Base-by-base conservation (phyloP, 208 protist species). In the Phytomonas francai region DNA sequence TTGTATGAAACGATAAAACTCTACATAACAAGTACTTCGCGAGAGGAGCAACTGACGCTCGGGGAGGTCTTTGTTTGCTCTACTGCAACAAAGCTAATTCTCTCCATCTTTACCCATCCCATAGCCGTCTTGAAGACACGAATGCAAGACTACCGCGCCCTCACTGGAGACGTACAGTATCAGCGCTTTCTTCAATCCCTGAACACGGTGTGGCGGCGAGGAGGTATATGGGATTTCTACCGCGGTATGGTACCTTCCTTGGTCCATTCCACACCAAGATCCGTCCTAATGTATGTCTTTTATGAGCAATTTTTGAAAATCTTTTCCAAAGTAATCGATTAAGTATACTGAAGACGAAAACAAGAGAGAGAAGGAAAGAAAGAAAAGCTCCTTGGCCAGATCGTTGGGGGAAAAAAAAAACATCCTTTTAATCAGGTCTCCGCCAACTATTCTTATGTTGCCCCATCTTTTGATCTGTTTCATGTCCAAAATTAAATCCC, bases 61-160 rank as follows among this genome's bases (percentile, higher is more conserved):
- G n/a, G 60, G 11, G 79, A 94, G 36, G 84, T 92, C 60, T 82
- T 72, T 60, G 6, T 77, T 5, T 94, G 83, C 68, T 89, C 88
- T 14, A 83, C 79, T 12, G 6, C 85, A 32, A 80, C 87, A 19
- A 94, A 94, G 64, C 66, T 79, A 14, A 12, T 83, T 27, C 59
- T 94, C 5, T 68, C 80, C 14, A 19, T 92, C 11, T 25, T 88
- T 33, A 66, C 71, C 30, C 87, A 96, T 6, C 91, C 91, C 25
- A 65, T 96, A 19, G 12, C 81, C 6, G 73, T 96, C 6, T 14
- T 94, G 28, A 96, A 94, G 79, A 92, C 85, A 3, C 78, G 85
- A 2, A 68, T 96, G 58, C 91, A 96, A 69, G 91, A 96, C 68
- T 84, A 94, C 32, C 84, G 91, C 16, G 83, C 83, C 6, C 72